A percentile compares a stretch with the other conserved stretches of the same genome.
phyloP scores from a whole-genome alignment of 2,329 filamentous ascomycete genomes.

The Aotearoamyces nothofagi region DNA sequence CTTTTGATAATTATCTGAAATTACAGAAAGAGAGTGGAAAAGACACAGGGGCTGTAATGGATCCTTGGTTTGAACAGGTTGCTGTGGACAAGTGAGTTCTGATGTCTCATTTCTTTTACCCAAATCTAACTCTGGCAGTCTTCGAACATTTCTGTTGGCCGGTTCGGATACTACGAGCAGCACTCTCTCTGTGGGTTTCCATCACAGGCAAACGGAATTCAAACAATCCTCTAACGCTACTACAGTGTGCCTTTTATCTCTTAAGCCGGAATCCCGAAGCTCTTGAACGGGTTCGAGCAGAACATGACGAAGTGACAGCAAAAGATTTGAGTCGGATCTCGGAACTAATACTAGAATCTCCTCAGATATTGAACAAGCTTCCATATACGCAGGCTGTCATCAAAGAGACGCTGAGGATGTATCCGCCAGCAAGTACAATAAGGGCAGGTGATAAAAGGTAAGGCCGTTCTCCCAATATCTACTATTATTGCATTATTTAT shows the following conservation, averaged over 20 bases:
- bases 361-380: conserved; percentile 7
- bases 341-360: conserved; percentile 4
- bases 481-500: too few species aligned
- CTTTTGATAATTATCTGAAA: background rate
- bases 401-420: conserved; percentile 10
- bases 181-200: conserved; percentile 2
- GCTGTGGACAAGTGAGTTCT: background rate
- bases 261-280: conserved; percentile 6
- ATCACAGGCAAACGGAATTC: too few species aligned
- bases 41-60: background rate
- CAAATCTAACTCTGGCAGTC: background rate
- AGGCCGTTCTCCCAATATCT: too few species aligned
- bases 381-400: conserved; percentile 10
- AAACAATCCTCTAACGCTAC: background rate
- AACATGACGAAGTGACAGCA: conserved; percentile 10
- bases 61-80: background rate
- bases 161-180: conserved; percentile 11
- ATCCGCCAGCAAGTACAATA: conserved; percentile 5
- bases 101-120: background rate
- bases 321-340: conserved; percentile 3
- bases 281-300: conserved; percentile 6
- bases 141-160: conserved; percentile 12
- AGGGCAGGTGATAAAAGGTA: too few species aligned
- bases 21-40: background rate
- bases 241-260: conserved; percentile 7